Evolutionary conservation across 2,329 filamentous ascomycete genomes (phyloP).

Genomic region (Plectosphaerella sp.): DNA sequence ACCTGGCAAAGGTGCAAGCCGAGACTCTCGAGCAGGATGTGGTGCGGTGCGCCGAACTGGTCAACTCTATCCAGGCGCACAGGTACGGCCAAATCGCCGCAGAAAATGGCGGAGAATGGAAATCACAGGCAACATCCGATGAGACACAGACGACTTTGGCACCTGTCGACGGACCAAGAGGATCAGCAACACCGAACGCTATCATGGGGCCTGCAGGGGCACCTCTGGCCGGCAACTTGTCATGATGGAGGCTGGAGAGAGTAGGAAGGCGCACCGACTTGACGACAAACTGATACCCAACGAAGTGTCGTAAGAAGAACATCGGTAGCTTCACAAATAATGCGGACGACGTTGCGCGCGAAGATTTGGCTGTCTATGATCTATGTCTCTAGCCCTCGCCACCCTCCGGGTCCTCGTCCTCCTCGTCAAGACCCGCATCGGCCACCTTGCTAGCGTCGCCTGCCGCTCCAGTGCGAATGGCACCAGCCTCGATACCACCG

Average conservation of each 20-base stretch:
- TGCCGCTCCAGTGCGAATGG: conserved; percentile 36
- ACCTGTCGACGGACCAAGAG: too few species aligned
- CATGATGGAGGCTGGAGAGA: too few species aligned
- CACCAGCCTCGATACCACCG: conserved; percentile 59
- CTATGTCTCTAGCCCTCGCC: conserved; percentile 30
- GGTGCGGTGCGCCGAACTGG: conserved; percentile 24
- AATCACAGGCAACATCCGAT: conserved; percentile 12
- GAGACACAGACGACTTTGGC: too few species aligned
- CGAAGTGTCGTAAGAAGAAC: too few species aligned
- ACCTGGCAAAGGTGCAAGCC: conserved; percentile 27
- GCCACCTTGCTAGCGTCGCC: conserved; percentile 34
- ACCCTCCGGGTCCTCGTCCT: conserved; percentile 39
- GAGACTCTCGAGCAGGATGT: conserved; percentile 31
- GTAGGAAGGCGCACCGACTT: too few species aligned
- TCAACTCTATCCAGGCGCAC: conserved; percentile 27
- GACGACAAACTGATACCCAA: too few species aligned
- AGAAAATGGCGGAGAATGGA: conserved; percentile 30
- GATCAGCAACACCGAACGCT: too few species aligned
- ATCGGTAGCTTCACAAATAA: too few species aligned
- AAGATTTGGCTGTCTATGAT: background rate
- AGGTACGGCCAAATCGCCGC: conserved; percentile 28
- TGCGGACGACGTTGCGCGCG: too few species aligned
- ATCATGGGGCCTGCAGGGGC: too few species aligned
- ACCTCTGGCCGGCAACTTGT: too few species aligned
- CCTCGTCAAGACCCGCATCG: conserved; percentile 30